Conservation (phyloP, 495 filamentous ascomycete genomes). For the Letharia columbiana region DNA sequence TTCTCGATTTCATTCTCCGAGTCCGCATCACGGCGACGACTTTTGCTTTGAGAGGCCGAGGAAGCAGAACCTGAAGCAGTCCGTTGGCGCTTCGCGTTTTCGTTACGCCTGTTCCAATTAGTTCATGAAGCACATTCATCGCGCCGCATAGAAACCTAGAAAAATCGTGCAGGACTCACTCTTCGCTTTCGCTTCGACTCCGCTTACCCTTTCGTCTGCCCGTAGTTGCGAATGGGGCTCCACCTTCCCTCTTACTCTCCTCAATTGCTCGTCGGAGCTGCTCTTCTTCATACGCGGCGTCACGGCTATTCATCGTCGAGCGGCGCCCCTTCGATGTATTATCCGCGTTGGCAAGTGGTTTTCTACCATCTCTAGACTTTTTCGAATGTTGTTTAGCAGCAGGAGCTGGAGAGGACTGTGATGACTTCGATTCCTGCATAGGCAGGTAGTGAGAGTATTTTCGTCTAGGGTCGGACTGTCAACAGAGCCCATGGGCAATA, state of each 20-base stretch:
- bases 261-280: conserved; percentile 82
- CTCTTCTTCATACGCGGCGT: conserved; percentile 93
- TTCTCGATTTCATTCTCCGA: conserved; percentile 61
- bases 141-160: conserved; percentile 20
- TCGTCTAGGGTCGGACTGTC: conserved; percentile 37
- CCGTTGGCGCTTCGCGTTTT: conserved; percentile 57
- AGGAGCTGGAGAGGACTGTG: conserved; percentile 39
- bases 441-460: conserved; percentile 63
- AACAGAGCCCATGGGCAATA: conserved; percentile 22
- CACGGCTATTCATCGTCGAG: conserved; percentile 95
- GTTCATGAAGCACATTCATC: background rate
- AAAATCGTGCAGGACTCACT: conserved; percentile 50
- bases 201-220: conserved; percentile 62
- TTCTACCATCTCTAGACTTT: conserved; percentile 40
- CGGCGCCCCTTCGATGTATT: conserved; percentile 60
- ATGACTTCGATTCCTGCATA: conserved; percentile 41
- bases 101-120: conserved; percentile 38
- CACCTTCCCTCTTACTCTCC: conserved; percentile 73
- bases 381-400: conserved; percentile 39
- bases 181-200: conserved; percentile 84
- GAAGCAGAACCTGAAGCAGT: conserved; percentile 66
- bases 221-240: conserved; percentile 40
- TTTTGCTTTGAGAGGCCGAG: conserved; percentile 42
- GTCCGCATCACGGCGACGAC: conserved; percentile 43
- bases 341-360: conserved; percentile 38